Percentiles rank a stretch among this genome's conserved stretches.
Evolutionary conservation across 2,329 filamentous ascomycete species (phyloP).

Genomic region (Blastomyces parvus): DNA sequence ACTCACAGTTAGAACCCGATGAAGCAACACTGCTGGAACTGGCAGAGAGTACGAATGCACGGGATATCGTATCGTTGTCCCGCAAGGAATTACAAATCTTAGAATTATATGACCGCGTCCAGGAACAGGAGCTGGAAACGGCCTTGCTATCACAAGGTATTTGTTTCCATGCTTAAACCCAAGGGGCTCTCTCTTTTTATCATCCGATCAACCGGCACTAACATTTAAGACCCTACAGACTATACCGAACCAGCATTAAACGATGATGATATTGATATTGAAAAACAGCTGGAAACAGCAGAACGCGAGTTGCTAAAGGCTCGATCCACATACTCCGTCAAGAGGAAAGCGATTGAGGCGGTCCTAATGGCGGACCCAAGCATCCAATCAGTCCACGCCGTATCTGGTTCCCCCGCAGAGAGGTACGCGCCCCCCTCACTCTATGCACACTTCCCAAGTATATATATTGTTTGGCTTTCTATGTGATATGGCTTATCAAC

Average conservation of each 20-base stretch:
- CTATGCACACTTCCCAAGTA: neutral
- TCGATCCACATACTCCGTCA: slow-evolving; percentile 58
- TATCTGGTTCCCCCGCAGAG: slow-evolving; percentile 56
- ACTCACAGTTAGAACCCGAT: slow-evolving; percentile 25
- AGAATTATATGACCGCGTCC: slow-evolving; percentile 60
- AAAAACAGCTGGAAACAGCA: slow-evolving; percentile 43
- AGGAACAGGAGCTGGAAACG: slow-evolving; percentile 62
- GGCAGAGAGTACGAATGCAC: slow-evolving; percentile 33
- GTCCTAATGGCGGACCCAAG: slow-evolving; percentile 65
- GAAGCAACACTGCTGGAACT: slow-evolving; percentile 33
- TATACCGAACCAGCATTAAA: slow-evolving; percentile 34
- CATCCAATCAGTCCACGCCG: slow-evolving; percentile 65
- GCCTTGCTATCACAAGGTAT: slow-evolving; percentile 49
- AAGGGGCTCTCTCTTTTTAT: neutral
- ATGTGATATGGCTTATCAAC: neutral
- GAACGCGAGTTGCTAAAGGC: slow-evolving; percentile 61
- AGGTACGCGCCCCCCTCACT: slow-evolving; percentile 43
- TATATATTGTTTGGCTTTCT: neutral
- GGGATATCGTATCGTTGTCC: slow-evolving; percentile 49
- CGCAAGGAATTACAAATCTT: slow-evolving; percentile 57
- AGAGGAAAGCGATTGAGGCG: slow-evolving; percentile 58
- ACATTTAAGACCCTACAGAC: slow-evolving; percentile 7
- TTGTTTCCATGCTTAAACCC: neutral
- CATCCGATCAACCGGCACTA: neutral
- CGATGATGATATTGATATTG: slow-evolving; percentile 44